A percentile compares a stretch with the other conserved stretches of the same genome.
phyloP scores from a whole-genome alignment of 805 yeast species.

The Kuraishia capsulata region DNA sequence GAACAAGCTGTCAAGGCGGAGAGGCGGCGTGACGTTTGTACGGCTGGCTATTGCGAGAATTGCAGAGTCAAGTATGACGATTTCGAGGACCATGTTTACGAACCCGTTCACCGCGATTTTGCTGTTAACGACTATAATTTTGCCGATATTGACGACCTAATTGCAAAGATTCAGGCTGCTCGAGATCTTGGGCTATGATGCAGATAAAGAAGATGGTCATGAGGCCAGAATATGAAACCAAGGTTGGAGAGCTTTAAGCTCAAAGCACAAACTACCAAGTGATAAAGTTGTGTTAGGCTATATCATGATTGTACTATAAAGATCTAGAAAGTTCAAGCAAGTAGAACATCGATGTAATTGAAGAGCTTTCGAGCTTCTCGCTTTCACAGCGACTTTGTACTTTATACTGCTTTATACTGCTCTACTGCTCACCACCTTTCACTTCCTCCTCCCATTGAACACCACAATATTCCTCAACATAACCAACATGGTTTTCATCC shows the following conservation, averaged over 20 bases:
- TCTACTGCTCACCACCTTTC: no score
- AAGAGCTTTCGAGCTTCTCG: no score
- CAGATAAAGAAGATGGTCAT: no score
- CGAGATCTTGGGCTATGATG: not conserved
- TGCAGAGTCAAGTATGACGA: slow-evolving; percentile 78
- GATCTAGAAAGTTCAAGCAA: no score
- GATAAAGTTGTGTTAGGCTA: no score
- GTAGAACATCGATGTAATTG: no score
- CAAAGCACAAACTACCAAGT: no score
- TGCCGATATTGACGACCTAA: slow-evolving; percentile 65
- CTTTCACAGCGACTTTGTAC: no score
- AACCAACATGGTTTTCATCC: slow-evolving; percentile 60
- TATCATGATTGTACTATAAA: no score
- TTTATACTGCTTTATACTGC: not conserved
- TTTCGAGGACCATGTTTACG: slow-evolving; percentile 64
- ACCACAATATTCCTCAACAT: slow-evolving; percentile 6
- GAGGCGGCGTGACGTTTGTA: slow-evolving; percentile 4
- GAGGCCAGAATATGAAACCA: no score
- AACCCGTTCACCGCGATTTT: slow-evolving; percentile 67
- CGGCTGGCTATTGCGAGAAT: slow-evolving; percentile 88
- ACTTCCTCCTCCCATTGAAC: slow-evolving; percentile 6
- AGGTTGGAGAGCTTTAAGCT: no score
- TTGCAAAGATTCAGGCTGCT: slow-evolving; percentile 34
- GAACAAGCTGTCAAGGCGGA: not conserved
- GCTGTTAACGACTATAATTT: slow-evolving; percentile 69